Evolutionary conservation across 768 basidiomycete species (phyloP).

Genomic region (Chalciporus chontae): DNA sequence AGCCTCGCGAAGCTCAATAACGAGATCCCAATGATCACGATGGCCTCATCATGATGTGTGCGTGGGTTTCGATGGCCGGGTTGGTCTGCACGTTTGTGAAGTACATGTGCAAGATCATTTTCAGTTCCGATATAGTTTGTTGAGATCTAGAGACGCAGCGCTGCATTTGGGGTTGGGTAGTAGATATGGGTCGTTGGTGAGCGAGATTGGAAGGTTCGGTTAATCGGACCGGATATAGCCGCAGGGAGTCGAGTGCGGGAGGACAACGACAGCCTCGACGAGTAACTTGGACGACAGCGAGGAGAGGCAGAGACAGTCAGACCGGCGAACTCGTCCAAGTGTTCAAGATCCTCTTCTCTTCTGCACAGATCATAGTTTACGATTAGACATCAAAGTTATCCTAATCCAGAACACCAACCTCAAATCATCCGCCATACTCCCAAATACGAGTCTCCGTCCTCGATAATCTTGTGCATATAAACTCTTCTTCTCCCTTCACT

Average conservation of each 20-base stretch:
- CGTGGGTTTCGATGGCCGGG: too few species aligned
- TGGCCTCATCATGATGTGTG: too few species aligned
- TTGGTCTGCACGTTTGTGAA: background rate
- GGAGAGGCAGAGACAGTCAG: background rate
- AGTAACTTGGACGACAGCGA: background rate
- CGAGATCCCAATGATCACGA: background rate
- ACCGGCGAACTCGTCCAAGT: background rate
- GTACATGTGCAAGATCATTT: background rate
- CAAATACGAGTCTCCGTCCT: slow-evolving; percentile 21
- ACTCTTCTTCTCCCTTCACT: background rate
- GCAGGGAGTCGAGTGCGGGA: background rate
- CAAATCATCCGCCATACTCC: slow-evolving; percentile 19
- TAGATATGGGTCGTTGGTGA: slow-evolving; percentile 4
- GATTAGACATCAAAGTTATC: slow-evolving; percentile 15
- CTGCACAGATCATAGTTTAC: background rate
- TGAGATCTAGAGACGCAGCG: too few species aligned
- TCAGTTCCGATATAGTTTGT: too few species aligned
- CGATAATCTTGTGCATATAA: slow-evolving; percentile 30
- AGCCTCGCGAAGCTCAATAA: too few species aligned
- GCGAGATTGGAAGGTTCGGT: slow-evolving; percentile 16
- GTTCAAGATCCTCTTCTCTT: background rate
- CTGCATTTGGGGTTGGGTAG: slow-evolving; percentile 10
- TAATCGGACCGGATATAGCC: slow-evolving; percentile 18
- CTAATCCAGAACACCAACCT: slow-evolving; percentile 23
- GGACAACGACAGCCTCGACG: background rate